phyloP scores from a whole-genome alignment of 345 rosid species.

The Acer negundo region DNA sequence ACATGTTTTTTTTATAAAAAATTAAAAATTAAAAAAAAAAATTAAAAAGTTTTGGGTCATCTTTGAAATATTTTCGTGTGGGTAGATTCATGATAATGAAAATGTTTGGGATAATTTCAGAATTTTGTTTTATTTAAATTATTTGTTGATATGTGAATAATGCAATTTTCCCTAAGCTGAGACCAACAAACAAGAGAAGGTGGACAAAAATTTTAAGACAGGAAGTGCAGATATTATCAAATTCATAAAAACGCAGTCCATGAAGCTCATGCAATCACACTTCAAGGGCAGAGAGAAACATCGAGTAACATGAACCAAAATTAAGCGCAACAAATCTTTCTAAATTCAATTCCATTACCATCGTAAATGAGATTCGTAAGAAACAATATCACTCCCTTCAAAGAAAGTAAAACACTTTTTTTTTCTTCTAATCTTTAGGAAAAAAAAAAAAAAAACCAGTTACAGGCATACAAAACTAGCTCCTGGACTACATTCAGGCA shows the following conservation, averaged over 20 bases:
- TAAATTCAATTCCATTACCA: conserved; percentile 15
- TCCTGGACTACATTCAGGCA: conserved; percentile 3
- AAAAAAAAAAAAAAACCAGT: conserved; percentile 8
- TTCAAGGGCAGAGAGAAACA: neutral
- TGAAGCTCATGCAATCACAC: neutral
- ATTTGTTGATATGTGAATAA: too few species aligned
- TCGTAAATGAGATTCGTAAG: conserved; percentile 10
- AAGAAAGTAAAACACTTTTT: neutral
- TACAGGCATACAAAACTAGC: conserved; percentile 27
- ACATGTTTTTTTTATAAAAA: too few species aligned
- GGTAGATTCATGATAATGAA: too few species aligned
- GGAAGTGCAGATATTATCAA: neutral
- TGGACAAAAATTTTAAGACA: too few species aligned
- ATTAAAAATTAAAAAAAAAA: too few species aligned
- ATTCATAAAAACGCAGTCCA: too few species aligned
- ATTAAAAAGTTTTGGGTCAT: too few species aligned
- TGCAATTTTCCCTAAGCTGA: too few species aligned
- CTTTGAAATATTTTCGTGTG: too few species aligned
- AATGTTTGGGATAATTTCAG: too few species aligned
- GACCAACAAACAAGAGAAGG: too few species aligned
- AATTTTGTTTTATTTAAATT: too few species aligned
- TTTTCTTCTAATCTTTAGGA: conserved; percentile 12
- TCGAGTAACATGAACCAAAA: neutral
- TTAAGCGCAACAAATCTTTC: conserved; percentile 3
- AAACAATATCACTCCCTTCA: conserved; percentile 10